A percentile compares a stretch with the other conserved stretches of the same genome.
Evolutionary conservation across 768 basidiomycete species (phyloP).

Genomic region (Neoboletus magnificus): DNA sequence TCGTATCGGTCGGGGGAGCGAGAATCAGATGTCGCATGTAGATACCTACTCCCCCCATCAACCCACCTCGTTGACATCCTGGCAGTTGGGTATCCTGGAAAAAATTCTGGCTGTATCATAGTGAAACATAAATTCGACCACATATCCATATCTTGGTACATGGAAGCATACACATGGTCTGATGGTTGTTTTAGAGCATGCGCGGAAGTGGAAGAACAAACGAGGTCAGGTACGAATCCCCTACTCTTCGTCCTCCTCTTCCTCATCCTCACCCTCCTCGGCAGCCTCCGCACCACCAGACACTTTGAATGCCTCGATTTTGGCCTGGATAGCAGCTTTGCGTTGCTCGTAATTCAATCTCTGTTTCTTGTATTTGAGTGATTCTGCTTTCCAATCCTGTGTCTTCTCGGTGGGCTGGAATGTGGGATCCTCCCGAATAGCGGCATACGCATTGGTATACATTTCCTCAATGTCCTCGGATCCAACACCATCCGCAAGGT

Average conservation of each 20-base stretch:
- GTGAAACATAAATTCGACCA: constrained; percentile 4
- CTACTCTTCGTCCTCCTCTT: constrained; percentile 52
- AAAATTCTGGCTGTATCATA: constrained; percentile 31
- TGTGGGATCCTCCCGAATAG: constrained; percentile 91
- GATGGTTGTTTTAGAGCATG: constrained; percentile 12
- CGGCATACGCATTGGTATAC: constrained; percentile 87
- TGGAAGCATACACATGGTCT: constrained; percentile 18
- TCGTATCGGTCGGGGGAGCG: constrained; percentile 42
- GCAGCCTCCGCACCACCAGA: constrained; percentile 47
- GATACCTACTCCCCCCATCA: constrained; percentile 39
- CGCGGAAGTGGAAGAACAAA: background rate
- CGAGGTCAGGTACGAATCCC: constrained; percentile 12
- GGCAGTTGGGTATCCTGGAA: constrained; percentile 52
- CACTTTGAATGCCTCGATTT: constrained; percentile 88
- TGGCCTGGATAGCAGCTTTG: constrained; percentile 73
- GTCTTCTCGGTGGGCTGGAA: constrained; percentile 90
- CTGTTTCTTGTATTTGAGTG: constrained; percentile 60
- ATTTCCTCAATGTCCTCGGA: constrained; percentile 98
- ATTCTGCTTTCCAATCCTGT: constrained; percentile 88
- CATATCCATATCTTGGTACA: constrained; percentile 12
- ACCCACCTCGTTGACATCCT: constrained; percentile 44
- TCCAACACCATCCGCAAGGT: constrained; percentile 92
- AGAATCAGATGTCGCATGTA: constrained; percentile 39
- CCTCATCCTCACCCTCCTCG: constrained; percentile 38
- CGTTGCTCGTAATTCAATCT: constrained; percentile 79